Conservation (phyloP, 2,329 filamentous ascomycete species). For the Fusarium xyrophilum region DNA sequence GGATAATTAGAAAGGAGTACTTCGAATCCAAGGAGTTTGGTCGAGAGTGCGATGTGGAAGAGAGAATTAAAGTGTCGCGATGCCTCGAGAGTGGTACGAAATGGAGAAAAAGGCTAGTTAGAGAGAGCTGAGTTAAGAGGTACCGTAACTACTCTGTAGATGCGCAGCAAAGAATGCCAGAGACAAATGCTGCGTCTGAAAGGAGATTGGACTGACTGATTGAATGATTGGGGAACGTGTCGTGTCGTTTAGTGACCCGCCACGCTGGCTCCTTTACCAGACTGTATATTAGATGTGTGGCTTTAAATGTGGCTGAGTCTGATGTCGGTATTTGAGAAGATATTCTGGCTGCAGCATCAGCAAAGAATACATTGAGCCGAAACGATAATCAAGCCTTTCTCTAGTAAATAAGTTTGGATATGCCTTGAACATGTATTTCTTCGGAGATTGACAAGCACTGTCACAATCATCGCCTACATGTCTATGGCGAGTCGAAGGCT, state of each 20-base stretch:
- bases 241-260: conserved; percentile 33
- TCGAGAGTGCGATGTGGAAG: conserved; percentile 13
- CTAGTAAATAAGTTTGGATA: too few species aligned
- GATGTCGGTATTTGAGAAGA: neutral
- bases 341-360: neutral
- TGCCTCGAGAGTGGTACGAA: conserved; percentile 2
- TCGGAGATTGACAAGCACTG: neutral
- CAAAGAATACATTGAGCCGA: neutral
- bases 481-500: too few species aligned
- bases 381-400: neutral
- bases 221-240: conserved; percentile 27
- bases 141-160: too few species aligned
- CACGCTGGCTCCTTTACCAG: conserved; percentile 28
- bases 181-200: conserved; percentile 38
- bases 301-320: conserved; percentile 7
- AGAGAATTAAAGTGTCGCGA: conserved; percentile 13
- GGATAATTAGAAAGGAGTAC: conserved; percentile 25
- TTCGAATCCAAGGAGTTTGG: neutral
- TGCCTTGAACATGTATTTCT: neutral
- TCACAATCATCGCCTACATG: neutral
- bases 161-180: conserved; percentile 37
- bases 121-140: neutral
- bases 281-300: conserved; percentile 21
- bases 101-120: conserved; percentile 11
- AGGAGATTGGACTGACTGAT: conserved; percentile 30